Conservation (phyloP, 1,139 yeast species). For the Chernovozyma aurita region DNA sequence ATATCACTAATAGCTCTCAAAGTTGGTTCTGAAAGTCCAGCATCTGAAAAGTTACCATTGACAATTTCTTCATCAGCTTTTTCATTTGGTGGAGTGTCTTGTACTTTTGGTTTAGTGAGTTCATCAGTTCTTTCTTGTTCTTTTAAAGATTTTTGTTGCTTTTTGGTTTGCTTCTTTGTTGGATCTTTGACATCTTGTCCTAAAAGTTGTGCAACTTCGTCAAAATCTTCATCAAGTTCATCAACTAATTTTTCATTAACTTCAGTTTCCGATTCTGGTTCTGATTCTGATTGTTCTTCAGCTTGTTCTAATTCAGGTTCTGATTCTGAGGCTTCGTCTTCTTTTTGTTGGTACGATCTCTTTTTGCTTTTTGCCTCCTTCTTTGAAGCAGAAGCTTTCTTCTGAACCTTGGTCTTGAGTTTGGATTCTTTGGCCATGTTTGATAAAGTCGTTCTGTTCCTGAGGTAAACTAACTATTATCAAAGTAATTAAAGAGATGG, state of each 20-base stretch:
- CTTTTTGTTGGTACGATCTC: constrained; percentile 17
- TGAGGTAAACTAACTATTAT: too few species aligned
- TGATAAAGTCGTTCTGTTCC: too few species aligned
- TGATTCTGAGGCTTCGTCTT: constrained; percentile 5
- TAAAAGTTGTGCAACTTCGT: constrained; percentile 51
- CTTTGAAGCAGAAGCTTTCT: too few species aligned
- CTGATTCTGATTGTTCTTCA: too few species aligned
- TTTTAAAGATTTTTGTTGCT: constrained; percentile 15
- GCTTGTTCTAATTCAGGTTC: constrained; percentile 9
- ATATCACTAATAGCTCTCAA: constrained; percentile 71
- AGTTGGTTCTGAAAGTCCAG: constrained; percentile 74
- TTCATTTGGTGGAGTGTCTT: constrained; percentile 5
- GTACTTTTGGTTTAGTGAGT: constrained; percentile 24
- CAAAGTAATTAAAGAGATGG: too few species aligned
- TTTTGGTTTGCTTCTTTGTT: constrained; percentile 22
- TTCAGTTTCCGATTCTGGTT: too few species aligned
- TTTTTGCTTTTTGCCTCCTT: constrained; percentile 7
- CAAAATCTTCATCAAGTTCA: constrained; percentile 49
- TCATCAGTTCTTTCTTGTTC: constrained; percentile 17
- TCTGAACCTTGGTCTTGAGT: constrained; percentile 8
- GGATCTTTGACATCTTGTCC: constrained; percentile 43
- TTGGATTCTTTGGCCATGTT: too few species aligned
- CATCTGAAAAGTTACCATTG: constrained; percentile 43
- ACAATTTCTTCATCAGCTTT: constrained; percentile 17
- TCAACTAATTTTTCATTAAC: constrained; percentile 43